phyloP scores from a whole-genome alignment of 305 asterid species.

The Fraxinus velutina region DNA sequence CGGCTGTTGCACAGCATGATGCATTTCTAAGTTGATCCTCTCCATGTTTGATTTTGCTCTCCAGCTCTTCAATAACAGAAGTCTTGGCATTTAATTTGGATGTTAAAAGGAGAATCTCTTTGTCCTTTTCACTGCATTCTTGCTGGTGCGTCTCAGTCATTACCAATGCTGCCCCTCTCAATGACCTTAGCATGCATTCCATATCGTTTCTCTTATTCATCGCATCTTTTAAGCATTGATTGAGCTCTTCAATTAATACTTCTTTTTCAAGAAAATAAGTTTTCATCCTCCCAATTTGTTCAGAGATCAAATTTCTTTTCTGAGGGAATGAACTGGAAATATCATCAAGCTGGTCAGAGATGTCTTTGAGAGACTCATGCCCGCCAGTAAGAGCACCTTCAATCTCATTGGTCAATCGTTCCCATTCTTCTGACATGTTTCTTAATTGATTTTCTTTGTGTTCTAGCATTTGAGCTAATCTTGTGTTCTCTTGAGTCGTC shows the following conservation, averaged over 20 bases:
- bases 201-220: conserved; percentile 56
- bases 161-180: conserved; percentile 86
- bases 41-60: conserved; percentile 45
- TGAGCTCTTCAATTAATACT: conserved; percentile 59
- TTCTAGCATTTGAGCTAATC: conserved; percentile 45
- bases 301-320: conserved; percentile 52
- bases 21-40: conserved; percentile 52
- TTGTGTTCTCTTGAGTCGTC: conserved; percentile 50
- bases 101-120: conserved; percentile 45
- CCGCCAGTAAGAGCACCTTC: conserved; percentile 69
- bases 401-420: conserved; percentile 50
- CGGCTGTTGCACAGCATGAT: conserved; percentile 76
- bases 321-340: conserved; percentile 52
- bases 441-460: conserved; percentile 54
- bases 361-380: conserved; percentile 60
- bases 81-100: conserved; percentile 47
- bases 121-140: conserved; percentile 70
- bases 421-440: conserved; percentile 53
- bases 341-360: conserved; percentile 50
- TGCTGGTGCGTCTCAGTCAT: conserved; percentile 84
- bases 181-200: conserved; percentile 92
- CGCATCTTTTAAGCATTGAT: conserved; percentile 66
- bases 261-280: conserved; percentile 63
- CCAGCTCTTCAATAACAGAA: conserved; percentile 47
- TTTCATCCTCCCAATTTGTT: conserved; percentile 66